A percentile compares a stretch with the other conserved stretches of the same genome.
Evolutionary conservation across 179 eudicot species (phyloP).

Genomic region (Beta corolliflora): DNA sequence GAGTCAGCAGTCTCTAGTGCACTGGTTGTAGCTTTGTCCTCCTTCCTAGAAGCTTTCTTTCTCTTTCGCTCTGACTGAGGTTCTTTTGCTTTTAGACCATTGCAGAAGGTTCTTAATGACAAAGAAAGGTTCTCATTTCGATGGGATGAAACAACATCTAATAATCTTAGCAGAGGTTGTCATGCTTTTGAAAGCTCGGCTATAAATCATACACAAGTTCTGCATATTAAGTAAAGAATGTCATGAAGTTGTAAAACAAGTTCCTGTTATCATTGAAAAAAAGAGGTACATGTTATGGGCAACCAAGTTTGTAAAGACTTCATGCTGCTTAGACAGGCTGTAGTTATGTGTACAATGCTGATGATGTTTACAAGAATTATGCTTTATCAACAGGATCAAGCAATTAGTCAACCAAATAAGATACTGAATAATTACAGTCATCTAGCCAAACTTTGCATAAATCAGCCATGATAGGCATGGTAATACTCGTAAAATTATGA

Average conservation of each 20-base stretch:
- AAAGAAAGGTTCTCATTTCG: slow-evolving; percentile 66
- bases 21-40: slow-evolving; percentile 52
- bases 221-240: too few species aligned
- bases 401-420: too few species aligned
- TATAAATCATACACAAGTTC: background rate
- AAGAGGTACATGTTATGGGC: too few species aligned
- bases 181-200: background rate
- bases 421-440: background rate
- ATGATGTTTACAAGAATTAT: too few species aligned
- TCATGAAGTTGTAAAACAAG: too few species aligned
- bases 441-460: background rate
- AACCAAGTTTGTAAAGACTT: background rate
- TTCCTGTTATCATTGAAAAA: too few species aligned
- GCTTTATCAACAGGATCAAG: too few species aligned
- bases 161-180: slow-evolving; percentile 7
- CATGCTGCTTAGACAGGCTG: background rate
- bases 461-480: background rate
- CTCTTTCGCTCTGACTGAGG: slow-evolving; percentile 74
- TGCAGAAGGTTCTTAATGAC: slow-evolving; percentile 58
- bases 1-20: slow-evolving; percentile 40
- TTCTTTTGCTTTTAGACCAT: slow-evolving; percentile 78
- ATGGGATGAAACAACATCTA: slow-evolving; percentile 57
- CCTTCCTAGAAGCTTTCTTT: slow-evolving; percentile 62
- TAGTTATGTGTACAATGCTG: background rate
- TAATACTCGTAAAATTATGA: background rate